Conservation (phyloP, 2,329 filamentous ascomycete species). For the Colletotrichum kahawae region DNA sequence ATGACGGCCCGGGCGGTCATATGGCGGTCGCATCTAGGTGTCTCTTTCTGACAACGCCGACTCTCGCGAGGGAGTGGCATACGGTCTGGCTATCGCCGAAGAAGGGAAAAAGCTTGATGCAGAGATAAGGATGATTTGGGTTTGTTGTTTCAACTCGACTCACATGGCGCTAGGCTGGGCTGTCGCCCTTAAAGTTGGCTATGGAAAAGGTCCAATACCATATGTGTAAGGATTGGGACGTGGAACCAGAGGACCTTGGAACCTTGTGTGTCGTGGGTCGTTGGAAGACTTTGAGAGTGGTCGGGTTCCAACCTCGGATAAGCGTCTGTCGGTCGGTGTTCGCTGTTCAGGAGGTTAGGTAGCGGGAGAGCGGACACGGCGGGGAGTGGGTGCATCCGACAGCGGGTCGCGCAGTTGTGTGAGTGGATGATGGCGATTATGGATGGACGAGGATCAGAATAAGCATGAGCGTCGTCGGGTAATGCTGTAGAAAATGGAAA, state of each 20-base stretch:
- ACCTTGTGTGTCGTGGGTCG: constrained; percentile 20
- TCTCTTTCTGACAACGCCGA: neutral
- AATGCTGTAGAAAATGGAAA: neutral
- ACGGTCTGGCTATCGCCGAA: neutral
- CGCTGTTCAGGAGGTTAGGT: constrained; percentile 13
- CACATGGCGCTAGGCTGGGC: constrained; percentile 25
- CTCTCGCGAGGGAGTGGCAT: neutral
- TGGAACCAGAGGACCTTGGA: constrained; percentile 20
- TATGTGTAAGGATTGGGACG: constrained; percentile 21
- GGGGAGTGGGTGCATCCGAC: constrained; percentile 22
- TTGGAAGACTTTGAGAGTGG: constrained; percentile 20
- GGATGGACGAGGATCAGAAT: neutral
- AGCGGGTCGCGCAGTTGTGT: constrained; percentile 10
- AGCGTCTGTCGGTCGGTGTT: constrained; percentile 4
- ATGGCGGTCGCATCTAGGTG: constrained; percentile 12
- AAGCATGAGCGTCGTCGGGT: neutral
- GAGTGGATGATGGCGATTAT: neutral
- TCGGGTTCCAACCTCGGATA: constrained; percentile 21
- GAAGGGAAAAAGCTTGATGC: neutral
- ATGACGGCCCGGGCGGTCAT: constrained; percentile 12
- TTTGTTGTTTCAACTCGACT: constrained; percentile 17
- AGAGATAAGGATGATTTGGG: neutral
- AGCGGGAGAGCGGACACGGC: constrained; percentile 20
- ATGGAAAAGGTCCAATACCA: constrained; percentile 20
- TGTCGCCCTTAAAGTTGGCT: constrained; percentile 22